phyloP scores from a whole-genome alignment of 129 eudicot genomes.

The Gnaphalium uliginosum region DNA sequence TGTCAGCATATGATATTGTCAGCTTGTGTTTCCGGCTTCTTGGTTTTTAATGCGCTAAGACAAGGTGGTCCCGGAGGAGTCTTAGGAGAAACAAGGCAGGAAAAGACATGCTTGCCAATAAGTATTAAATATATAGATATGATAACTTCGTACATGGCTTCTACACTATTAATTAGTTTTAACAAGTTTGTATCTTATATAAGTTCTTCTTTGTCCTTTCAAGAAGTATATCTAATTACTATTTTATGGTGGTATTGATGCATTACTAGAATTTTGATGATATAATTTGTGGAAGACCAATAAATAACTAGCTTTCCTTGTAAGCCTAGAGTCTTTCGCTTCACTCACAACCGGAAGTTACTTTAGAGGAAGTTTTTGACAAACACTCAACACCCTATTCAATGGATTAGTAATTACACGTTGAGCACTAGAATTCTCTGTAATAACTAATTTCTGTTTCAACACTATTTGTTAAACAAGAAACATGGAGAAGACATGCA shows the following conservation, averaged over 20 bases:
- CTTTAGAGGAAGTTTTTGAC: constrained; percentile 4
- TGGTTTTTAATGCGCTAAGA: constrained; percentile 12
- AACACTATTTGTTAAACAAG: constrained; percentile 19
- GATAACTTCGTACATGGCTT: neutral
- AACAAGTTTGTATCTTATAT: constrained; percentile 15
- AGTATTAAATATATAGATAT: neutral
- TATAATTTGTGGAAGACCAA: neutral
- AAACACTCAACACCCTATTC: constrained; percentile 8
- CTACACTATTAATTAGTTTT: constrained; percentile 10
- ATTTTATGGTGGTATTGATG: neutral
- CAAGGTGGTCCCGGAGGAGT: constrained; percentile 14
- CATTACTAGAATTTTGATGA: constrained; percentile 5
- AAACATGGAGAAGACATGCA: neutral
- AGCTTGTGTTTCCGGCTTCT: neutral
- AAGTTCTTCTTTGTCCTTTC: neutral
- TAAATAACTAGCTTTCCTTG: constrained; percentile 13
- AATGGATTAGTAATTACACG: constrained; percentile 3
- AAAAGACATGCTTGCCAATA: constrained; percentile 18
- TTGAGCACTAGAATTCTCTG: constrained; percentile 1
- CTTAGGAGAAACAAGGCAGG: constrained; percentile 19
- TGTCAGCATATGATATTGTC: constrained; percentile 6
- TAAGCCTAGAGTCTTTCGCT: constrained; percentile 3
- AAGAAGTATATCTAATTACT: constrained; percentile 2
- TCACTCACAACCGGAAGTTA: neutral
- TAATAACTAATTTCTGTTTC: constrained; percentile 5